Conservation (phyloP, 2,329 filamentous ascomycete species). For the Colletotrichum spaethianum region DNA sequence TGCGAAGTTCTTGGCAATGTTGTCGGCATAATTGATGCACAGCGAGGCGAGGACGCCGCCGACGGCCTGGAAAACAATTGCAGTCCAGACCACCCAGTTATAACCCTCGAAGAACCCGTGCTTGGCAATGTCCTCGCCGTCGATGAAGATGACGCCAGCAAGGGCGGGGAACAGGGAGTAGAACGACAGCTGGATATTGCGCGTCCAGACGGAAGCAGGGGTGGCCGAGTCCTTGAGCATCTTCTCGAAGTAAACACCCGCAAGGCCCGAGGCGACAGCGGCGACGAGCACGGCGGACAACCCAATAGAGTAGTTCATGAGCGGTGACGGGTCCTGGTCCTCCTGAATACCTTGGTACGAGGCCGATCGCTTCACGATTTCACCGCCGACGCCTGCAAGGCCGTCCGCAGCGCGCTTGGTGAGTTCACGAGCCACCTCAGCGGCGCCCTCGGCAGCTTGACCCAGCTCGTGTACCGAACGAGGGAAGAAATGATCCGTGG, state of each 20-base stretch:
- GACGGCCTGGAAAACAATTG: conserved; percentile 84
- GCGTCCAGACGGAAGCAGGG: conserved; percentile 83
- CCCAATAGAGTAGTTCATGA: conserved; percentile 85
- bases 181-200: conserved; percentile 94
- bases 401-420: conserved; percentile 62
- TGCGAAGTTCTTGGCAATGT: conserved; percentile 94
- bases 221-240: conserved; percentile 87
- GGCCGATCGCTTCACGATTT: conserved; percentile 76
- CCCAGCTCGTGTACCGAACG: conserved; percentile 84
- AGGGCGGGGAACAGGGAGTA: conserved; percentile 94
- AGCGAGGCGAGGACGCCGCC: conserved; percentile 85
- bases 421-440: conserved; percentile 64
- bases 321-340: conserved; percentile 64
- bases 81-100: conserved; percentile 90
- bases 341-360: conserved; percentile 91
- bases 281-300: conserved; percentile 83
- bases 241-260: conserved; percentile 91
- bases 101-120: conserved; percentile 96
- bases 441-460: conserved; percentile 61
- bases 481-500: conserved; percentile 79
- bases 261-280: conserved; percentile 85
- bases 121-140: conserved; percentile 85
- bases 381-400: conserved; percentile 47
- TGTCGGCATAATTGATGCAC: conserved; percentile 87
- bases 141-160: conserved; percentile 87